These are phyloP conservation scores for Sesbania bispinosa DNA, from an alignment of 306 rosid genomes.

Conservation along the genomic window DNA sequence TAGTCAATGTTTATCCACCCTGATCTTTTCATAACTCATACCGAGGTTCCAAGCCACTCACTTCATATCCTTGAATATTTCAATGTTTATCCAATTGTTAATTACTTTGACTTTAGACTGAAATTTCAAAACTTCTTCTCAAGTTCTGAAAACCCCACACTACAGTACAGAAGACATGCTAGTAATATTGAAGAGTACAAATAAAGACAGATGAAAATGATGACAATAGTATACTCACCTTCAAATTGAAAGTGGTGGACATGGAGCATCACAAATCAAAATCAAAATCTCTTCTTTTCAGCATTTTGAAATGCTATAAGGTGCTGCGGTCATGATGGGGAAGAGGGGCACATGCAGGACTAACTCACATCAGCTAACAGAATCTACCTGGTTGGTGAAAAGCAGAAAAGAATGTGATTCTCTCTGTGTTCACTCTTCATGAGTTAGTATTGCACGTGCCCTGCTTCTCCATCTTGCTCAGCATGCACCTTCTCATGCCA, in stretches of 20 bases:
- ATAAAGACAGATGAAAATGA: not conserved
- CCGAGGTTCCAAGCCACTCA: conserved; percentile 1
- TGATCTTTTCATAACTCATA: no score
- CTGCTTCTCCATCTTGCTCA: conserved; percentile 99
- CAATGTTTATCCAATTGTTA: not conserved
- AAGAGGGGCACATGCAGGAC: conserved; percentile 94
- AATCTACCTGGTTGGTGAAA: conserved; percentile 2
- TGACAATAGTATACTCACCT: conserved; percentile 15
- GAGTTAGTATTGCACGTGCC: conserved; percentile 98
- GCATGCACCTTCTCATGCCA: conserved; percentile 46
- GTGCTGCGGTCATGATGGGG: conserved; percentile 86
- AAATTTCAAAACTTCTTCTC: conserved; percentile 2
- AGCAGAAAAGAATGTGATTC: conserved; percentile 20
- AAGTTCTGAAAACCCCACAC: conserved; percentile 36
- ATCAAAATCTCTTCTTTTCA: not conserved
- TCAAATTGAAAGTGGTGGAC: conserved; percentile 12
- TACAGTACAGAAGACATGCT: not conserved
- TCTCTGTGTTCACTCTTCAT: conserved; percentile 5
- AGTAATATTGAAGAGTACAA: not conserved
- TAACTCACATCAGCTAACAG: conserved; percentile 41
- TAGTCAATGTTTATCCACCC: conserved; percentile 19
- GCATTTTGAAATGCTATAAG: conserved; percentile 28
- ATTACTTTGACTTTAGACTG: conserved; percentile 14
- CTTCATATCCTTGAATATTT: not conserved
- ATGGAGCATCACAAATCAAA: not conserved